Base-by-base conservation (phyloP, 208 protist genomes). In the Acanthamoeba triangularis region DNA sequence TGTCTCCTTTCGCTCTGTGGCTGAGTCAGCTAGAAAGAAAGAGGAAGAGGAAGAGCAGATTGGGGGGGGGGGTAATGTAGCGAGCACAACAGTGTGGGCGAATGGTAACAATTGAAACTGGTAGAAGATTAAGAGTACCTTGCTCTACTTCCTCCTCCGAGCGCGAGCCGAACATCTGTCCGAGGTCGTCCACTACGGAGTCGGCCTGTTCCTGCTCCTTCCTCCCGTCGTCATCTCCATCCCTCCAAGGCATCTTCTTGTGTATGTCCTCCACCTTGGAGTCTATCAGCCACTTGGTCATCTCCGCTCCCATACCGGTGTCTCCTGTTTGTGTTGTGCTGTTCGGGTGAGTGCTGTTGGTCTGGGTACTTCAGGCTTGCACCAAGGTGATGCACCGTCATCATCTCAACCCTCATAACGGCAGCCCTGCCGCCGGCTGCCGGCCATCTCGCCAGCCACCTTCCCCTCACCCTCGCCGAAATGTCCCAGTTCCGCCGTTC, bases 231-330 rank as follows among this genome's bases (percentile, higher is more conserved):
- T 35, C n/a, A 14, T 72, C 63, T 13, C 33, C 63, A 28, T 76
- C 67, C 33, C 41, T 41, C 74, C 74, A 82, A 37, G 74, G 74
- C 78, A 87, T 54, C 11, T 87, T 87, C 78, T 87, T 87, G 49
- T 87, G 78, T 13, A 87, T 7, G 47, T 87, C 78, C 78, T 87
- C 78, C 49, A 87, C 78, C 78, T 87, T 87, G 78, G 78, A 87
- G 78, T 87, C 78, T 20, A 87, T 61, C n/a, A 87, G 44, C 78
- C 78, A 87, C 49, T 87, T 87, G 41, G 78, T 87, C 49, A 87
- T 54, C 49, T 87, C 49, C 25, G 78, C 78, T 87, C 78, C 78
- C 78, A 87, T 87, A n/a, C 11, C 67, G 35, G 37, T 76, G 10
- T 25, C 11, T 41, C 0, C 11, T 76, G 67, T 11, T 76, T 41